Conservation (phyloP, 78 protist genomes). For the Corallochytrium limacisporum region DNA sequence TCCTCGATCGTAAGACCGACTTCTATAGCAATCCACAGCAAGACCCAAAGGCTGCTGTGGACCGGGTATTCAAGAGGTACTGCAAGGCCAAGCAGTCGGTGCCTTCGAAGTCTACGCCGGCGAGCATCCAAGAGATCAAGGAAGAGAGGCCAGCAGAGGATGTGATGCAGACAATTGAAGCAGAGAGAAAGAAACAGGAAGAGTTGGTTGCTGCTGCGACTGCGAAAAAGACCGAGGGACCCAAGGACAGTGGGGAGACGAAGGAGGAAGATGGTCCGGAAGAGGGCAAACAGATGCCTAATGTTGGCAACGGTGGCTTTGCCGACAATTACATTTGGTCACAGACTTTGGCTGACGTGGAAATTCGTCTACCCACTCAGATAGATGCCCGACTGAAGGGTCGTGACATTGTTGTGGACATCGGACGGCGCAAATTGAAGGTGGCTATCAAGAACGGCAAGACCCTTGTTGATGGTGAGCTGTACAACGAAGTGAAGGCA, state of each 20-base stretch:
- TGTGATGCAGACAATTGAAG: neutral
- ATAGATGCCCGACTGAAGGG: neutral
- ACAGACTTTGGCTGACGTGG: conserved; percentile 50
- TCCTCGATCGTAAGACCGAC: conserved; percentile 51
- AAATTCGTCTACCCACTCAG: conserved; percentile 8
- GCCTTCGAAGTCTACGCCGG: neutral
- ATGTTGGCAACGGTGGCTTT: conserved; percentile 40
- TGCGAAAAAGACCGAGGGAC: neutral
- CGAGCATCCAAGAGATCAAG: neutral
- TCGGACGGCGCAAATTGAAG: neutral
- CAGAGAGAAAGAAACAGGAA: neutral
- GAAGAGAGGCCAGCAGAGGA: neutral
- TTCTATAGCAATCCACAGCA: neutral
- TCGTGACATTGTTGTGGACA: conserved; percentile 2
- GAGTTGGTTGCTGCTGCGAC: neutral
- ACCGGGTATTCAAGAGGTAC: no score
- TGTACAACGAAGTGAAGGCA: conserved; percentile 2
- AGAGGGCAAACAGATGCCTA: conserved; percentile 21
- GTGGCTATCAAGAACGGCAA: conserved; percentile 23
- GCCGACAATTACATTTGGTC: conserved; percentile 46
- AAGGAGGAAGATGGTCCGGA: neutral
- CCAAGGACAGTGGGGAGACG: neutral
- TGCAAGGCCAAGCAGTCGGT: neutral
- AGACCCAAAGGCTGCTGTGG: neutral
- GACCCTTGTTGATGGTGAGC: conserved; percentile 30